phyloP scores from a whole-genome alignment of 2,329 filamentous ascomycete genomes.

The Penicillium nordicum region DNA sequence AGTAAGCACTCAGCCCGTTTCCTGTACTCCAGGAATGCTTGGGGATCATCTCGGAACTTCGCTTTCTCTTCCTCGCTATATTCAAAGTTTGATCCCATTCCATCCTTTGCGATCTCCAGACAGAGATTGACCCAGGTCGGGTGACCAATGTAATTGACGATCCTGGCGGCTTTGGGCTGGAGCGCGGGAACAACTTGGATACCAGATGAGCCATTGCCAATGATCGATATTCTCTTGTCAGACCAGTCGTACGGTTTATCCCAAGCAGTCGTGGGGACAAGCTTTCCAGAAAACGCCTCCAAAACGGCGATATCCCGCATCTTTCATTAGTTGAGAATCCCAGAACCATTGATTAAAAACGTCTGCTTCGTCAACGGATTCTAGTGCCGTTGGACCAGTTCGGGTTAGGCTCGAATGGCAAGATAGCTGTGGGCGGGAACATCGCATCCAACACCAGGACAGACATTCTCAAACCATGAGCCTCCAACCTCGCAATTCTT shows the following conservation, averaged over 20 bases:
- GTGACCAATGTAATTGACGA: neutral
- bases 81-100: too few relatives aligned
- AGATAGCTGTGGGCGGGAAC: neutral
- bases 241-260: too few relatives aligned
- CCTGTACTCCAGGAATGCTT: too few relatives aligned
- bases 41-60: too few relatives aligned
- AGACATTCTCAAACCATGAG: neutral
- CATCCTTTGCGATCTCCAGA: too few relatives aligned
- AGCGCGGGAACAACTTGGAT: neutral
- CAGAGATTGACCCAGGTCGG: too few relatives aligned
- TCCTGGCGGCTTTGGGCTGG: neutral
- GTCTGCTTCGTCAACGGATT: neutral
- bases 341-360: neutral
- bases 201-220: neutral
- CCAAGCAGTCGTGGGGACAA: too few relatives aligned
- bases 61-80: too few relatives aligned
- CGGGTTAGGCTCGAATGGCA: neutral
- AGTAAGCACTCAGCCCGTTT: too few relatives aligned
- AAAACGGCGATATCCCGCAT: neutral
- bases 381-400: neutral
- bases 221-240: neutral
- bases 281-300: too few relatives aligned
- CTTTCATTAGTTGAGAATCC: neutral
- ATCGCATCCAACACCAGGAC: neutral
- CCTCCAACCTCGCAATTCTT: neutral